Evolutionary conservation across 331 rosid species (phyloP).

Genomic region (Acacia concinna): DNA sequence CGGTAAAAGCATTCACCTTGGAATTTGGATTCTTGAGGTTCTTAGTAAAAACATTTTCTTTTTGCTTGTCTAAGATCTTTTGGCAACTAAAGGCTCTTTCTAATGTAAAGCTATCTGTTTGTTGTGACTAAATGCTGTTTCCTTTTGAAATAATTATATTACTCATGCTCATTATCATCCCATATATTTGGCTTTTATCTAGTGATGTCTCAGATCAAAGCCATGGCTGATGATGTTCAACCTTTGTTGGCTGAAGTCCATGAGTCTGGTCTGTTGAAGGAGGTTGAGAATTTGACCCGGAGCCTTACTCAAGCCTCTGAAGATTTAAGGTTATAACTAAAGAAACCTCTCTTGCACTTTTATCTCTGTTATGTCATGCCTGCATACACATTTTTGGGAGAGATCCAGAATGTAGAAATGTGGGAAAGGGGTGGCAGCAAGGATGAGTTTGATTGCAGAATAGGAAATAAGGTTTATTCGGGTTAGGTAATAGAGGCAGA

Average conservation of each 20-base stretch:
- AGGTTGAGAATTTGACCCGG: conserved; percentile 66
- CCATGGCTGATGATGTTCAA: conserved; percentile 88
- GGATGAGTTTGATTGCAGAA: not conserved
- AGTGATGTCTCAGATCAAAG: conserved; percentile 87
- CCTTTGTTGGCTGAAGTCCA: conserved; percentile 85
- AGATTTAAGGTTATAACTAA: conserved; percentile 66
- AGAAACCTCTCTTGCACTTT: conserved; percentile 5
- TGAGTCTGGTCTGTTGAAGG: conserved; percentile 64
- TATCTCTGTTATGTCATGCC: not conserved
- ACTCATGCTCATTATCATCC: conserved; percentile 58
- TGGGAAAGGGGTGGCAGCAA: not conserved
- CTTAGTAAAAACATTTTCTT: not conserved
- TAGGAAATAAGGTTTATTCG: not conserved
- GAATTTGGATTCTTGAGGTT: not conserved
- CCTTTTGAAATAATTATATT: not conserved
- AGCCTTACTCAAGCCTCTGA: conserved; percentile 71
- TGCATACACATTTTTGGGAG: not conserved
- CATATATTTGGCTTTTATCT: conserved; percentile 53
- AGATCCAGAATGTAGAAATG: not conserved
- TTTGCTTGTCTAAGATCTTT: not conserved
- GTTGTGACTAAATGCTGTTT: not conserved
- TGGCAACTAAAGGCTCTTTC: not conserved
- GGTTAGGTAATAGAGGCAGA: not conserved
- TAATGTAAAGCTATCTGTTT: not conserved
- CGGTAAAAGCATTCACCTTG: not conserved